Conservation (phyloP, 441 rosid species). For the Erodium moschatum region DNA sequence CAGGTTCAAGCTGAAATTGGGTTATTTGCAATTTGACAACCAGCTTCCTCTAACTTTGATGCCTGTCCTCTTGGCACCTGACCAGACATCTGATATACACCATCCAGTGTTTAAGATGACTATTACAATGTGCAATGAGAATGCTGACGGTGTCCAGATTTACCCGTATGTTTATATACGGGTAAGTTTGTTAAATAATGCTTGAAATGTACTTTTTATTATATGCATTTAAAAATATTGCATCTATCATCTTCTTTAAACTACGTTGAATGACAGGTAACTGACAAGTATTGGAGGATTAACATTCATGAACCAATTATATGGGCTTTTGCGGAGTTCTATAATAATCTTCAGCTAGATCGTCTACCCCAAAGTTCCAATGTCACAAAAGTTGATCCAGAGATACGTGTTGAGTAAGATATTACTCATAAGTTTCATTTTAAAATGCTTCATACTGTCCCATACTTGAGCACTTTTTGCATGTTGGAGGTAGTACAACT, state of each 20-base stretch:
- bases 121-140: conserved; percentile 66
- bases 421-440: conserved; percentile 17
- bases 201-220: conserved; percentile 16
- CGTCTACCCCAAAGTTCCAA: conserved; percentile 66
- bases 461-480: neutral
- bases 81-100: conserved; percentile 53
- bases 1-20: conserved; percentile 95
- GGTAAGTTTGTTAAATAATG: conserved; percentile 38
- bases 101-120: conserved; percentile 97
- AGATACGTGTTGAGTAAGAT: conserved; percentile 80
- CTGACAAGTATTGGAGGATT: conserved; percentile 82
- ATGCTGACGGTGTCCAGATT: conserved; percentile 67
- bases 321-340: conserved; percentile 80
- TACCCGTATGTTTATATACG: conserved; percentile 82
- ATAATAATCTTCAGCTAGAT: conserved; percentile 73
- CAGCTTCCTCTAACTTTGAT: conserved; percentile 88
- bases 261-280: conserved; percentile 46
- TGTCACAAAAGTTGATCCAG: conserved; percentile 89
- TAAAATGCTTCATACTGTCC: neutral
- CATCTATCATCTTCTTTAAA: conserved; percentile 13
- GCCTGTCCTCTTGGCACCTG: conserved; percentile 97
- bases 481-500: conserved; percentile 2
- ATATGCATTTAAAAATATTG: conserved; percentile 15
- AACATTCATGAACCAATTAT: conserved; percentile 94
- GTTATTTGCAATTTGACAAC: conserved; percentile 86